Conservation (phyloP, 345 rosid species). For the Abelmoschus esculentus region DNA sequence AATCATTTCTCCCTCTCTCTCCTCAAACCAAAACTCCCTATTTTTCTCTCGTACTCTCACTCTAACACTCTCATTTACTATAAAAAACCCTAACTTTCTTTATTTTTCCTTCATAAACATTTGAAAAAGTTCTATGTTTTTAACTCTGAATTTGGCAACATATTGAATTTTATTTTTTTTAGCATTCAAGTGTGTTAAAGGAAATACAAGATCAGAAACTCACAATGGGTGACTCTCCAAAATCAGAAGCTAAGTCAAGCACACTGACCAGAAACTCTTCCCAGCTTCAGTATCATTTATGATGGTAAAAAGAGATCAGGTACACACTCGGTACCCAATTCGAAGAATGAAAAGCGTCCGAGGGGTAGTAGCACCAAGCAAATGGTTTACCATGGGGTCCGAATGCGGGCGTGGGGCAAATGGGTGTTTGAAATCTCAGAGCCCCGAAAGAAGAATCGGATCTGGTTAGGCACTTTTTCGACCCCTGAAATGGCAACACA, state of each 20-base stretch:
- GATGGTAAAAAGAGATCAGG: background rate
- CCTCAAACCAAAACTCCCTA: background rate
- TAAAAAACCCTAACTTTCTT: background rate
- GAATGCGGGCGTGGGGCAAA: conserved; percentile 57
- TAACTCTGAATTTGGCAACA: background rate
- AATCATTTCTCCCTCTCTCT: background rate
- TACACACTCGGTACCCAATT: background rate
- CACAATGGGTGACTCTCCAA: conserved; percentile 14
- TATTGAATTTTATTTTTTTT: background rate
- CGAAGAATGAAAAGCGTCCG: conserved; percentile 22
- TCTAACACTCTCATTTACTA: background rate
- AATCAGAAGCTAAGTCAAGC: conserved; percentile 11
- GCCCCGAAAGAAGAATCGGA: conserved; percentile 57
- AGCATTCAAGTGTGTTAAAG: background rate
- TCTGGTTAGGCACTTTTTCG: conserved; percentile 60
- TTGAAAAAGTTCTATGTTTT: background rate
- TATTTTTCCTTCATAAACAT: background rate
- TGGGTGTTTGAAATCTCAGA: conserved; percentile 68
- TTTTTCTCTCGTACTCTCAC: background rate
- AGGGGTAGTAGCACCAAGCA: conserved; percentile 23
- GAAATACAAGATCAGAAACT: background rate
- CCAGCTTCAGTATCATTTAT: background rate
- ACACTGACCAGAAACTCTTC: background rate
- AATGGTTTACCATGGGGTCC: conserved; percentile 49
- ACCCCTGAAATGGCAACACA: conserved; percentile 63